Evolutionary conservation across 2,329 filamentous ascomycete genomes (phyloP).

Genomic region (Pseudogymnoascus sp.): DNA sequence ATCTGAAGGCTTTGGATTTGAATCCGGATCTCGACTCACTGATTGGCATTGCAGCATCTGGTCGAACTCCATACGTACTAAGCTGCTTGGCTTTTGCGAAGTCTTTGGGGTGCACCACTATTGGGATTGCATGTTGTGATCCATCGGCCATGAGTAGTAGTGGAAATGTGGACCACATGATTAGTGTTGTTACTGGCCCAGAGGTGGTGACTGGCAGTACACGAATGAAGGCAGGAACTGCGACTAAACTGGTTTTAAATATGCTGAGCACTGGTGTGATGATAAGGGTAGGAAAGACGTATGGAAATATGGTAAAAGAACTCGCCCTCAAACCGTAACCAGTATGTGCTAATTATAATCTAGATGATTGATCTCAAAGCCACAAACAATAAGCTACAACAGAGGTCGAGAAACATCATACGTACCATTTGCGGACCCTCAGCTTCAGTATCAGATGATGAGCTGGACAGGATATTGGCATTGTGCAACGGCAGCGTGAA

Average conservation of each 20-base stretch:
- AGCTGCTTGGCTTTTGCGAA: slow-evolving; percentile 31
- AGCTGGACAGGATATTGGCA: slow-evolving; percentile 24
- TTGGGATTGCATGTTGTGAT: slow-evolving; percentile 33
- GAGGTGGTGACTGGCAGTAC: slow-evolving; percentile 39
- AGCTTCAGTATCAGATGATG: slow-evolving; percentile 17
- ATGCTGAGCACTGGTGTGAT: slow-evolving; percentile 37
- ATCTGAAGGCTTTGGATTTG: slow-evolving; percentile 26
- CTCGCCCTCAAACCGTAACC: not conserved
- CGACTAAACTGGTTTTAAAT: slow-evolving; percentile 36
- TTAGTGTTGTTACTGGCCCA: slow-evolving; percentile 33
- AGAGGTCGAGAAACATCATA: slow-evolving; percentile 29
- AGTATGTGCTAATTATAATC: not conserved
- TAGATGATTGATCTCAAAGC: slow-evolving; percentile 32
- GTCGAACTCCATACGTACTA: slow-evolving; percentile 35
- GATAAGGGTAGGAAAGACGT: slow-evolving; percentile 34
- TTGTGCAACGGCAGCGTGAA: slow-evolving; percentile 28
- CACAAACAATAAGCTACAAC: slow-evolving; percentile 31
- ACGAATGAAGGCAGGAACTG: slow-evolving; percentile 37
- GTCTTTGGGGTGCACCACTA: slow-evolving; percentile 28
- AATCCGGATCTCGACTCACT: slow-evolving; percentile 29
- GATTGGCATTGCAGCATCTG: slow-evolving; percentile 36
- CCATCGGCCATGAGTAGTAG: slow-evolving; percentile 23
- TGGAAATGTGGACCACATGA: slow-evolving; percentile 27
- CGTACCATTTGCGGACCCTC: slow-evolving; percentile 21
- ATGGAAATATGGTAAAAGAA: slow-evolving; percentile 31